A percentile compares a stretch with the other conserved stretches of the same genome.
These are phyloP conservation scores for Phytophthora hybrid DNA, from an alignment of 352 stramenopile species.

Conservation along the genomic window DNA sequence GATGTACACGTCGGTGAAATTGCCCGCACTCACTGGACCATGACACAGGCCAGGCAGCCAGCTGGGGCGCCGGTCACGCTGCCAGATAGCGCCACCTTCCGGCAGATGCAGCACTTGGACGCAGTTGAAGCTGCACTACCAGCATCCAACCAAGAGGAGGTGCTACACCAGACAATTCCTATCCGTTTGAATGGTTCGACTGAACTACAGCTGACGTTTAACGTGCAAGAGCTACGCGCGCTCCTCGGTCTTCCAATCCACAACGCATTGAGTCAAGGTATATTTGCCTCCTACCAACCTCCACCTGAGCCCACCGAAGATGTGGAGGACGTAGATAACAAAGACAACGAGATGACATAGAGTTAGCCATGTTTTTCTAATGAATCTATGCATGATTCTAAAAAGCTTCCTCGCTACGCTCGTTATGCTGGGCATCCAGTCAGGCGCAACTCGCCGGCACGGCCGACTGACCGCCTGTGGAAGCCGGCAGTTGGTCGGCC, in stretches of 20 bases:
- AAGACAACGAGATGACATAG: not conserved
- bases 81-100: not conserved
- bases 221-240: constrained; percentile 2
- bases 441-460: no score
- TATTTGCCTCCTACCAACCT: constrained; percentile 12
- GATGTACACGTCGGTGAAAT: constrained; percentile 15
- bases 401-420: constrained; percentile 20
- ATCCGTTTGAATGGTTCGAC: constrained; percentile 5
- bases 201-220: constrained; percentile 6
- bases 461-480: no score
- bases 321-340: constrained; percentile 21
- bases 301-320: constrained; percentile 14
- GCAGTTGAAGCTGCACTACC: not conserved
- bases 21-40: constrained; percentile 5
- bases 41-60: constrained; percentile 6
- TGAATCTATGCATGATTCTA: not conserved
- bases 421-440: not conserved
- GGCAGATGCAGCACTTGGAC: constrained; percentile 7
- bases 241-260: constrained; percentile 8
- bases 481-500: no score
- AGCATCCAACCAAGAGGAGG: not conserved
- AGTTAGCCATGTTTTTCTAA: constrained; percentile 3
- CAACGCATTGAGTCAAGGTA: not conserved
- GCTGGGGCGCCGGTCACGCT: not conserved
- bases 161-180: not conserved